A percentile compares a stretch with the other conserved stretches of the same genome.
These are phyloP conservation scores for Tulasnella sp. DNA, from an alignment of 768 basidiomycete species.

Conservation along the genomic window DNA sequence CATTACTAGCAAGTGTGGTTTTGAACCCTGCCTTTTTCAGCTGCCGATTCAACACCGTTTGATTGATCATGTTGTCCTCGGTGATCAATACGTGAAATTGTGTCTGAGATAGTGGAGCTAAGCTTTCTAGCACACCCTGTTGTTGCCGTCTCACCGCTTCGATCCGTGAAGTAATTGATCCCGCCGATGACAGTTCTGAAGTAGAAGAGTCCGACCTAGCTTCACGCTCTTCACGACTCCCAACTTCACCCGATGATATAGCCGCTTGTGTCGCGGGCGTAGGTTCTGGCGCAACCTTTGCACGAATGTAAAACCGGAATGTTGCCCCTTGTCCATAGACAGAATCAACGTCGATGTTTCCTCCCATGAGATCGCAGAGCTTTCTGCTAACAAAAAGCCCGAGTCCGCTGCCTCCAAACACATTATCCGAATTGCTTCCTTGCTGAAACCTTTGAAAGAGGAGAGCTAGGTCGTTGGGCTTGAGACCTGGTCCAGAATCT, in stretches of 20 bases:
- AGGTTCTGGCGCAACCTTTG: background rate
- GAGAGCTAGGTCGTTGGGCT: slow-evolving; percentile 26
- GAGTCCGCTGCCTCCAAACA: slow-evolving; percentile 25
- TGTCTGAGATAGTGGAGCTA: slow-evolving; percentile 5
- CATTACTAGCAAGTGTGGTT: slow-evolving; percentile 20
- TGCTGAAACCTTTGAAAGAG: slow-evolving; percentile 31
- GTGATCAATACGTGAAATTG: slow-evolving; percentile 20
- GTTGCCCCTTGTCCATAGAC: slow-evolving; percentile 28
- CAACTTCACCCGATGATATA: too few relatives aligned
- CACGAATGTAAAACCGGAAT: slow-evolving; percentile 30
- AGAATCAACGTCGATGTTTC: slow-evolving; percentile 26
- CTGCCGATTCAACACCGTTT: slow-evolving; percentile 20
- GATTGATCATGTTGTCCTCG: slow-evolving; percentile 24
- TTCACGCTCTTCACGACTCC: too few relatives aligned
- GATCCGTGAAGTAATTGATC: too few relatives aligned
- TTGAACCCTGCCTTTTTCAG: slow-evolving; percentile 21
- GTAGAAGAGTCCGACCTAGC: too few relatives aligned
- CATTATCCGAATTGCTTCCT: slow-evolving; percentile 21
- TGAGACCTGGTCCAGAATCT: slow-evolving; percentile 30
- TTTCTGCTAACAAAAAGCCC: slow-evolving; percentile 30
- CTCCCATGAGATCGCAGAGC: slow-evolving; percentile 25
- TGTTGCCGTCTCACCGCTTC: too few relatives aligned
- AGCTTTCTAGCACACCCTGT: background rate
- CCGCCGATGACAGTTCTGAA: too few relatives aligned
- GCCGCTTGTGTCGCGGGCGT: background rate